Evolutionary conservation across 306 rosid genomes (phyloP), one percentile per base, ranked within the genome.

Genomic region (Inga laurina): DNA sequence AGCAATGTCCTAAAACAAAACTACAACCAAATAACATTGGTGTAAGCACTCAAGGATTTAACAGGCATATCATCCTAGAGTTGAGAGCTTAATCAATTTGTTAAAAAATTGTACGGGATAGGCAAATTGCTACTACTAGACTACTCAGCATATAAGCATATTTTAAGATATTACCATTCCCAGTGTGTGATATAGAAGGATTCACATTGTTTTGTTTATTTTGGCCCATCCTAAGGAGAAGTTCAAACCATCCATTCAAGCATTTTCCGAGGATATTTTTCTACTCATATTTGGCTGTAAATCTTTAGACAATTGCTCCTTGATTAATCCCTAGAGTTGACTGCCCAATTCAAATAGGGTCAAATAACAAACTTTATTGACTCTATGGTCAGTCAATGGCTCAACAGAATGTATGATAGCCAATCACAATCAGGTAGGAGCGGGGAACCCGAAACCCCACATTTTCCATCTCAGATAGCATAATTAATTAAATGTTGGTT

Each of bases 11-110:
- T 24, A 32, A 71, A 41, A 30, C 24, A 79, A 44, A 13, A 57
- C 32, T 70, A 68, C 78, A 59, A 43, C 19, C 51, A 15, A 65
- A 39, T 21, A 32, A n/a, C 41, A 64, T 16, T 44, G 52, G 56
- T 3, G 35, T 54, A 59, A 48, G 35, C 57, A 44, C 64, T 61
- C 73, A 76, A 27, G 54, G 65, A 79, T 54, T 81, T 72, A 73
- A 80, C 49, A 52, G 22, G 57, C 66, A 65, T 57, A 82, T 73
- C 85, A 79, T 30, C 71, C 72, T 48, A 72, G 24, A 46, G 13
- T 19, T 19, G 39, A 35, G 71, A 35, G 72, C 51, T 11, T 15
- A 71, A 75, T 59, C 61, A 70, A 61, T 67, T 39, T 45, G 13
- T 37, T 59, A 49, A 11, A 76, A 24, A 18, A 64, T 44, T 65